A percentile compares a stretch with the other conserved stretches of the same genome.
Conservation (phyloP, 164 flowering plant species). For the Vitis vinifera region DNA sequence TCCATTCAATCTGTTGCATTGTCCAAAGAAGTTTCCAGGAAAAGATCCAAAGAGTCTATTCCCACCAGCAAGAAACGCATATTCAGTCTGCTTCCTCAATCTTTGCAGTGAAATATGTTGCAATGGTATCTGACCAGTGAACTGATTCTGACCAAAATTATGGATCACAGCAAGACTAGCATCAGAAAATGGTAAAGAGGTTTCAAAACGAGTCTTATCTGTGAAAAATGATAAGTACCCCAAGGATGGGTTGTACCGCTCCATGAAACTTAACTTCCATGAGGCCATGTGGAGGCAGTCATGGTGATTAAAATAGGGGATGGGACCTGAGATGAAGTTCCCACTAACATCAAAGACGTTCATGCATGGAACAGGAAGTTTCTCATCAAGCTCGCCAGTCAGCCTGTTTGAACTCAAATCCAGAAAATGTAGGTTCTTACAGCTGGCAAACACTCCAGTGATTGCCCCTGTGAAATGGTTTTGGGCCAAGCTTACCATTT, state of each 20-base stretch:
- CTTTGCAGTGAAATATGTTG: slow-evolving; percentile 15
- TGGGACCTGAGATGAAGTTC: slow-evolving; percentile 25
- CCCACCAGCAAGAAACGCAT: slow-evolving; percentile 25
- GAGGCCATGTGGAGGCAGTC: slow-evolving; percentile 2
- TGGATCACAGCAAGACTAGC: slow-evolving; percentile 12
- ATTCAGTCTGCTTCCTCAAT: slow-evolving; percentile 4
- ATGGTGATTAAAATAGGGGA: slow-evolving; percentile 17
- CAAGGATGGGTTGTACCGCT: background rate
- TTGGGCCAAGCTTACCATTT: slow-evolving; percentile 33
- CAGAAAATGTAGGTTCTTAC: slow-evolving; percentile 28
- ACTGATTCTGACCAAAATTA: slow-evolving; percentile 26
- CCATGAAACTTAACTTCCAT: background rate
- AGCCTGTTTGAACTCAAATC: slow-evolving; percentile 32
- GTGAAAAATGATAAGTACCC: slow-evolving; percentile 10
- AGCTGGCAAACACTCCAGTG: slow-evolving; percentile 10
- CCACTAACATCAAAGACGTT: slow-evolving; percentile 25
- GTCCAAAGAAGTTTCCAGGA: slow-evolving; percentile 8
- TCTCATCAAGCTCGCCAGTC: slow-evolving; percentile 29
- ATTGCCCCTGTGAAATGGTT: slow-evolving; percentile 25
- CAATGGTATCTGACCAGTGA: slow-evolving; percentile 19
- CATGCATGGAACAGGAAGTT: slow-evolving; percentile 40
- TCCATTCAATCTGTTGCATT: slow-evolving; percentile 17
- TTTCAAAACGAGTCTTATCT: background rate
- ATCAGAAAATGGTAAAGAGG: slow-evolving; percentile 6
- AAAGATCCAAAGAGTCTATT: slow-evolving; percentile 28